Evolutionary conservation across 1,284 basidiomycete species (phyloP), one percentile per base, ranked within the genome.

Genomic region (Puccinia coronata): DNA sequence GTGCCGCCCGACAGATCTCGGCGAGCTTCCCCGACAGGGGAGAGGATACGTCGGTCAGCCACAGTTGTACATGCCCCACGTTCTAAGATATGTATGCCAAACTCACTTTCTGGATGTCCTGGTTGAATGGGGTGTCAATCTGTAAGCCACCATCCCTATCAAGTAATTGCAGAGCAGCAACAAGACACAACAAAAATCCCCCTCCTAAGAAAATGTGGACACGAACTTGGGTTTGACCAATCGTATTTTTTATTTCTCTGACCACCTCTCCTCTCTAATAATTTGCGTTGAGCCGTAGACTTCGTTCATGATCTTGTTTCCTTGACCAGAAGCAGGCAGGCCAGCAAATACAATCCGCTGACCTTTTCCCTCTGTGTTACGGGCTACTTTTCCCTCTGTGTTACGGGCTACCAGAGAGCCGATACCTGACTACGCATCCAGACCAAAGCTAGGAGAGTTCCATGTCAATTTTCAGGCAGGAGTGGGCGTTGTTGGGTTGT

Each of bases 101-200:
- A n/a, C 71, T 70, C 84, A 95, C 95, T 89, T 94, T 93, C 85
- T 91, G 91, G 53, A 98, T 95, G 83, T 90, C 92, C 34, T 91
- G 88, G 86, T 98, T 94, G 89, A 97, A 96, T 8, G 95, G 92
- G 0, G 96, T 98, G 87, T 99, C 95, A 84, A 99, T 90, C 86
- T 96, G 92, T 79, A 98, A 88, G 83, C 91, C 92, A 69, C 95
- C 96, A 87, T 97, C 94, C 83, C 93, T 95, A 80, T 25, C 4
- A 34, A 36, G 25, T n/a, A n/a, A 61, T 74, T 1, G 2, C 39
- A 39, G 31, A 75, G 9, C 18, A 47, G 34, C 18, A 12, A 71
- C 11, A n/a, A n/a, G n/a, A n/a, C n/a, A n/a, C n/a, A n/a, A n/a
- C n/a, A n/a, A 65, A 79, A 51, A 77, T 25, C 43, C 23, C 14